Percentiles rank a stretch among this genome's conserved stretches.
These are phyloP conservation scores for Verbena officinalis DNA, from an alignment of 257 asterid species.

Conservation along the genomic window DNA sequence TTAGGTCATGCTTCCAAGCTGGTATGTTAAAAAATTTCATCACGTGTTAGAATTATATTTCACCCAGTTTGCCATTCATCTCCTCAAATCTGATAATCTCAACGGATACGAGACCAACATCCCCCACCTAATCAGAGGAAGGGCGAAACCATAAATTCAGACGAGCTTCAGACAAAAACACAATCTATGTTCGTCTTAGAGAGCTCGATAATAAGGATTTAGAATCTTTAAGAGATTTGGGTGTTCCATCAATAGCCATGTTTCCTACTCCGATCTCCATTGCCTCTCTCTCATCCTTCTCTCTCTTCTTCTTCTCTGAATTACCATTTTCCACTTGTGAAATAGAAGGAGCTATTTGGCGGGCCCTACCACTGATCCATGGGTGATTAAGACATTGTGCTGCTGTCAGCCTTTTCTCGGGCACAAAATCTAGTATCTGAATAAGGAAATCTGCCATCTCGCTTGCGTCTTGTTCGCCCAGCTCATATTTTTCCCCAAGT, in stretches of 20 bases:
- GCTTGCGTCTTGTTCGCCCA: slow-evolving; percentile 41
- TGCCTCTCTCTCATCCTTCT: slow-evolving; percentile 71
- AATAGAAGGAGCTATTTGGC: slow-evolving; percentile 37
- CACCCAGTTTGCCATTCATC: not conserved
- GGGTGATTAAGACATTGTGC: slow-evolving; percentile 80
- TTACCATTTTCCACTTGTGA: slow-evolving; percentile 43
- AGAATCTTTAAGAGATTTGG: slow-evolving; percentile 41
- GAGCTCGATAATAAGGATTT: slow-evolving; percentile 32
- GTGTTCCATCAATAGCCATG: slow-evolving; percentile 51
- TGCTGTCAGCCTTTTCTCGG: slow-evolving; percentile 68
- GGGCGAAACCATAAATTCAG: slow-evolving; percentile 8
- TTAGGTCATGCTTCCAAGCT: not conserved
- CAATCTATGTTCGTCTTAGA: slow-evolving; percentile 27
- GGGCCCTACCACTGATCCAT: slow-evolving; percentile 56
- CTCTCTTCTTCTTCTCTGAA: slow-evolving; percentile 36
- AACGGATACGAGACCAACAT: not conserved
- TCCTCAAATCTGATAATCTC: not conserved
- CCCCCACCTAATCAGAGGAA: slow-evolving; percentile 14
- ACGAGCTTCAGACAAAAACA: slow-evolving; percentile 8
- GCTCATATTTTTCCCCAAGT: slow-evolving; percentile 61
- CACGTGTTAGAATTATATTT: not conserved
- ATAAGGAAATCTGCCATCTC: slow-evolving; percentile 51
- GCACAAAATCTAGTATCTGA: slow-evolving; percentile 48
- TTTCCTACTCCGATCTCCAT: slow-evolving; percentile 74
- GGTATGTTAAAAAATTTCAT: not conserved